Evolutionary conservation across 257 asterid species (phyloP), one percentile per base, ranked within the genome.

Genomic region (Solanum chiquidenum): DNA sequence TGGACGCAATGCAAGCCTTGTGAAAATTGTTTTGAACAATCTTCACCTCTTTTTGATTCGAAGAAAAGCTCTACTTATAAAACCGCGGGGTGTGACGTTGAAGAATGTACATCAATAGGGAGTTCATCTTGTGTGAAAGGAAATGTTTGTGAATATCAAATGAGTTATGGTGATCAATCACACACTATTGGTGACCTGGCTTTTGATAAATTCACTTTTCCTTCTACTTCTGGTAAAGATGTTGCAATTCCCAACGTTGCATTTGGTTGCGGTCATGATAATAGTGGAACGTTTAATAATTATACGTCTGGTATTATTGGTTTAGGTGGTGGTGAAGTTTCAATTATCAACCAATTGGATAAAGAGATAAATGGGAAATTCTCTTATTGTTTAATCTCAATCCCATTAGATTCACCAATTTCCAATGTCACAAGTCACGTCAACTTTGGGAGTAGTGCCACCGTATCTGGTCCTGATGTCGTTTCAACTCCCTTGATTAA

Each of bases 211-310:
- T 62, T 62, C 29, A 62, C 31, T 2, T 62, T 62, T 23, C 7
- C 71, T 62, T 23, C 71, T 62, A n/a, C 71, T 10, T 62, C 31
- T 23, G 7, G 71, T 1, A 0, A 62, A 62, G 1, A 62, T 23
- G 2, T 62, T 10, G 6, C 1, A 1, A 62, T 62, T 62, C 31
- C 71, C 0, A 62, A 62, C 1, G 12, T 58, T 35, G 83, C 69
- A 0, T 86, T 85, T 37, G 90, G 90, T 49, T 88, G 90, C 5
- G 90, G 88, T 14, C 83, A 88, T 40, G 68, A 76, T 2, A 85
- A 88, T 34, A 20, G 27, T 31, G 88, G 76, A 5, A 42, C 62
- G 1, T 86, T 77, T 64, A 13, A 12, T 5, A 60, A 71, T 1
- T 9, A 9, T 10, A 75, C 74, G 10, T 68, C 90, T 11, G 90